Evolutionary conservation across 441 rosid species (phyloP).

Genomic region (Flueggea neowawraea): DNA sequence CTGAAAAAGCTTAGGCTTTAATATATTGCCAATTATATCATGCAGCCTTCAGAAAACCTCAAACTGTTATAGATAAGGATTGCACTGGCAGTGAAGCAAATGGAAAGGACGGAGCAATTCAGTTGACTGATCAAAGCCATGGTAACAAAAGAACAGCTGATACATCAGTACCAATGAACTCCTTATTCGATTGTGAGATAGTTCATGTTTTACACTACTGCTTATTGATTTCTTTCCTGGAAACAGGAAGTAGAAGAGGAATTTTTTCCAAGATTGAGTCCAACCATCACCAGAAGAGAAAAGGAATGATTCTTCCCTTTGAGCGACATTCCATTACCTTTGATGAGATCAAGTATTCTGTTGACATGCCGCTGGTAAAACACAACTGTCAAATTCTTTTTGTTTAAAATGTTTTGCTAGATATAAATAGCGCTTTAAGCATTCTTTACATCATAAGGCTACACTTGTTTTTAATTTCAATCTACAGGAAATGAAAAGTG

Average conservation of each 20-base stretch:
- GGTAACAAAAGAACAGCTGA: neutral
- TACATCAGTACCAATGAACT: too few relatives aligned
- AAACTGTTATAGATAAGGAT: slow-evolving; percentile 45
- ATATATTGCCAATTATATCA: neutral
- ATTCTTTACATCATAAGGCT: neutral
- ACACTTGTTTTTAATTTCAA: neutral
- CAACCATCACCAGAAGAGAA: slow-evolving; percentile 28
- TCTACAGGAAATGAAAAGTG: slow-evolving; percentile 57
- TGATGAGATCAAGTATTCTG: slow-evolving; percentile 49
- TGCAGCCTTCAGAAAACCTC: slow-evolving; percentile 67
- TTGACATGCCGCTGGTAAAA: slow-evolving; percentile 72
- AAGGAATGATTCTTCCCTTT: slow-evolving; percentile 89
- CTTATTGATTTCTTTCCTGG: too few relatives aligned
- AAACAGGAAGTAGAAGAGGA: slow-evolving; percentile 1
- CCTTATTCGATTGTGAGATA: too few relatives aligned
- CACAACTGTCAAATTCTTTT: too few relatives aligned
- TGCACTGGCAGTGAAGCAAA: slow-evolving; percentile 1
- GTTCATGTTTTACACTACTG: too few relatives aligned
- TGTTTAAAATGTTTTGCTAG: too few relatives aligned
- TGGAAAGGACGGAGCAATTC: neutral
- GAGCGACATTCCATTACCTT: slow-evolving; percentile 67
- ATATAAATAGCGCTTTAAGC: neutral
- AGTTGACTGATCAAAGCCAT: neutral
- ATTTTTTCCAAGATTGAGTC: neutral
- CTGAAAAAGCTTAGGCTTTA: neutral